Evolutionary conservation across 1,139 yeast species (phyloP).

Genomic region (Taphrina deformans): DNA sequence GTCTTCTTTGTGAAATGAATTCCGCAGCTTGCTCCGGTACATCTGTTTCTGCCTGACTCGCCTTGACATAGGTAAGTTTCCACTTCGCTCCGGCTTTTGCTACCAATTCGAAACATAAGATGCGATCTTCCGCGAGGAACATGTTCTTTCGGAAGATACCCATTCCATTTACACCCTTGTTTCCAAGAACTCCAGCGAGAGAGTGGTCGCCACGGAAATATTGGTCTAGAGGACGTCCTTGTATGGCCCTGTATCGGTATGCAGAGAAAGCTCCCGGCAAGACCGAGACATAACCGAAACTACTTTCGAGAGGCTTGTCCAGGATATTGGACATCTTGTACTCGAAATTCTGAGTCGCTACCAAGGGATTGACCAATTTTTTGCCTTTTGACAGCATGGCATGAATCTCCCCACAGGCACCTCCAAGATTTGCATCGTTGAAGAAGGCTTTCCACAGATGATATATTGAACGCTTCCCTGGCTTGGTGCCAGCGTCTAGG

Average conservation of each 20-base stretch:
- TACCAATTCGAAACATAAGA: conserved; percentile 93
- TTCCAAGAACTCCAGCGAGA: conserved; percentile 45
- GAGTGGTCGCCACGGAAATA: conserved; percentile 89
- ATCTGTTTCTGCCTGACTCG: conserved; percentile 96
- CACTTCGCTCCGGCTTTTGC: conserved; percentile 84
- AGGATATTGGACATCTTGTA: conserved; percentile 87
- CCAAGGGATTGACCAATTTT: conserved; percentile 74
- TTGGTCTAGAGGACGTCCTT: conserved; percentile 79
- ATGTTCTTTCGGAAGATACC: conserved; percentile 93
- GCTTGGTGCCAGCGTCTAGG: conserved; percentile 93
- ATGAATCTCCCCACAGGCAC: conserved; percentile 91
- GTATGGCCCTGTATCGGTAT: conserved; percentile 74
- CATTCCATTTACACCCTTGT: conserved; percentile 53
- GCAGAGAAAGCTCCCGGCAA: conserved; percentile 94
- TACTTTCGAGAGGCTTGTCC: conserved; percentile 86
- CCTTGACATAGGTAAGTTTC: conserved; percentile 89
- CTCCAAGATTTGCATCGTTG: conserved; percentile 81
- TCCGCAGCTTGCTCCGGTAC: conserved; percentile 91
- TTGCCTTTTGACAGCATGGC: conserved; percentile 76
- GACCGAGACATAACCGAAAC: conserved; percentile 84
- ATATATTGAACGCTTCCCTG: conserved; percentile 77
- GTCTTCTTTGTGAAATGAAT: conserved; percentile 91
- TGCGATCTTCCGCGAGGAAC: conserved; percentile 97
- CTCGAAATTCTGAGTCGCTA: conserved; percentile 89
- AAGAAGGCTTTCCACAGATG: conserved; percentile 89